Evolutionary conservation across 2,329 filamentous ascomycete genomes (phyloP).

Genomic region (Aspergillus chevalieri): DNA sequence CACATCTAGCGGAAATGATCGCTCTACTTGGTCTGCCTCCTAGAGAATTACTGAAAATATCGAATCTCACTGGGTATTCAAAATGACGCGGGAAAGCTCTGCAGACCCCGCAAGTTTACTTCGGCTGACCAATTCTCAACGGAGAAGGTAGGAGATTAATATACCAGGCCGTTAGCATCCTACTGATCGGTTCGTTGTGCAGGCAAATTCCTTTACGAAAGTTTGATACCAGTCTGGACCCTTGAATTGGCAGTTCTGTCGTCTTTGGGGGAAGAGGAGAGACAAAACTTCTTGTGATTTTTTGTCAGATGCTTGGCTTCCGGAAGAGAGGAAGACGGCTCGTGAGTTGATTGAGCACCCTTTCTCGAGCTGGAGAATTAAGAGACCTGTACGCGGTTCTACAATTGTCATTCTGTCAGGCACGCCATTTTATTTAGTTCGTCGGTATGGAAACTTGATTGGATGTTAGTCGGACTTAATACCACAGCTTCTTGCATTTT

Average conservation of each 20-base stretch:
- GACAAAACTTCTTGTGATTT: constrained; percentile 24
- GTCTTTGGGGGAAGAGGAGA: constrained; percentile 24
- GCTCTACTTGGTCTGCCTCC: constrained; percentile 36
- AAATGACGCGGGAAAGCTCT: constrained; percentile 24
- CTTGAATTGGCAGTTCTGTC: constrained; percentile 20
- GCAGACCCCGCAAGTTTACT: constrained; percentile 30
- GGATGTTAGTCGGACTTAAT: too few species aligned
- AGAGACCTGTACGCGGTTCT: too few species aligned
- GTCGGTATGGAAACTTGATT: too few species aligned
- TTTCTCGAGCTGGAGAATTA: constrained; percentile 22
- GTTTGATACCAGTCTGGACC: constrained; percentile 27
- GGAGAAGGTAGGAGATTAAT: constrained; percentile 19
- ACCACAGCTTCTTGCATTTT: too few species aligned
- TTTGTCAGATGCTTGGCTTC: constrained; percentile 30
- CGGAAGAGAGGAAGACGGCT: constrained; percentile 21
- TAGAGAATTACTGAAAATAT: constrained; percentile 29
- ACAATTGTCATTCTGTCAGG: too few species aligned
- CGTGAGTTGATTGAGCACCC: constrained; percentile 23
- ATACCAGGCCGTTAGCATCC: constrained; percentile 8
- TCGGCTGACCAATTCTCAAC: constrained; percentile 33
- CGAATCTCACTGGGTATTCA: constrained; percentile 18
- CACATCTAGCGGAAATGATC: constrained; percentile 40
- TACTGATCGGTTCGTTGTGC: constrained; percentile 14
- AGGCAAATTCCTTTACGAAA: constrained; percentile 28
- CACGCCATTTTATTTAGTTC: too few species aligned